These are phyloP conservation scores for Cicer chorassanicum DNA, from an alignment of 306 rosid species.

Conservation along the genomic window DNA sequence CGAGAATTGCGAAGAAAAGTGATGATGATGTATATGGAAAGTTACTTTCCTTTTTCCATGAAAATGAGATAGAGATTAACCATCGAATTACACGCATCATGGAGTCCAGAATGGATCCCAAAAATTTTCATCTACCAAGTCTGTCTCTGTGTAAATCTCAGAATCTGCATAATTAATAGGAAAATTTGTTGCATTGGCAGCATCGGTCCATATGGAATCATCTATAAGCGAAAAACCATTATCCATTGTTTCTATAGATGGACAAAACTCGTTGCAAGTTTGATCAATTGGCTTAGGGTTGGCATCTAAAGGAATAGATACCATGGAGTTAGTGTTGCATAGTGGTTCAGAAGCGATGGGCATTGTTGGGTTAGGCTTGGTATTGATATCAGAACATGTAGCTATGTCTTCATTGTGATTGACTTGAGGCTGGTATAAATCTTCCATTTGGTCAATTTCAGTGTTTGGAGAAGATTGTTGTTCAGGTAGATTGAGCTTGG, in stretches of 20 bases:
- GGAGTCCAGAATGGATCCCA: conserved; percentile 60
- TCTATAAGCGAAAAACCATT: conserved; percentile 51
- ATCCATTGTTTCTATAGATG: conserved; percentile 54
- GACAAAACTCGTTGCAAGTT: conserved; percentile 36
- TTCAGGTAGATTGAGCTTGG: conserved; percentile 80
- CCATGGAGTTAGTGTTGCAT: conserved; percentile 22
- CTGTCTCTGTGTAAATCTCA: conserved; percentile 31
- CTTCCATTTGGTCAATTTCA: conserved; percentile 12
- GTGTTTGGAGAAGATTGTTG: conserved; percentile 8
- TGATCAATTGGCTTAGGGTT: conserved; percentile 3
- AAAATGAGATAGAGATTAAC: neutral
- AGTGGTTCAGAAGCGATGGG: conserved; percentile 41
- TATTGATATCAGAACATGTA: neutral
- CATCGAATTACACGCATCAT: conserved; percentile 62
- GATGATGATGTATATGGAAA: neutral
- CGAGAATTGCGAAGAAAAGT: neutral
- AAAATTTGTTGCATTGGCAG: conserved; percentile 67
- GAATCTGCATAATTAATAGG: conserved; percentile 50
- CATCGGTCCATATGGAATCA: conserved; percentile 78
- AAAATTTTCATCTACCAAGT: conserved; percentile 48
- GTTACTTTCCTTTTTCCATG: neutral
- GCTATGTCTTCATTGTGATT: conserved; percentile 12
- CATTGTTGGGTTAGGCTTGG: neutral
- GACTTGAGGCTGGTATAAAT: neutral
- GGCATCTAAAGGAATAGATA: conserved; percentile 36